Base-by-base conservation (phyloP, 2,329 filamentous ascomycete genomes). In the Westerdykella ornata region DNA sequence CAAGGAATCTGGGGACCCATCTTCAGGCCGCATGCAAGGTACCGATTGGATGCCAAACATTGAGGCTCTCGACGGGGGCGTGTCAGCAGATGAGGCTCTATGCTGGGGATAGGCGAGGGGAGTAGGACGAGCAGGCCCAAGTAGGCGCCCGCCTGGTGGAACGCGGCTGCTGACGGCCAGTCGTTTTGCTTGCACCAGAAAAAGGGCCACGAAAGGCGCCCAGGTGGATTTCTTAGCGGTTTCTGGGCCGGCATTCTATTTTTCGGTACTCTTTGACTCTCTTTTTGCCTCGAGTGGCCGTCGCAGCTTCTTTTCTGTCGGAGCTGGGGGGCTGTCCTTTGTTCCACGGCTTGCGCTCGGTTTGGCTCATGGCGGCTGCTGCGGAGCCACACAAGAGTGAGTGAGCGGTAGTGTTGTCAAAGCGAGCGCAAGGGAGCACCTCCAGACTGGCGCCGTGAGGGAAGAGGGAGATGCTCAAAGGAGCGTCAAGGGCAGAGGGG, bases 61-160 rank as follows among this genome's bases (percentile, higher is more conserved):
- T n/a, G 54, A 59, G 51, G 60, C 59, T 56, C 56, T 57, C 59
- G 54, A 59, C 56, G 55, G 53, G 52, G 54, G 57, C 56, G 68
- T 68, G 68, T 68, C 68, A 65, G 52, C 50, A 58, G 54, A 51
- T 64, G 63, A 62, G 62, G 61, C 68, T 68, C 66, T 65, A 65
- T 62, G 62, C 49, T 60, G 60, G 16, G 61, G 61, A 61, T 49
- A 52, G 56, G 57, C 54, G 53, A 52, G 54, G 62, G 45, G 45
- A 54, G 44, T 39, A 48, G 57, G 54, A 60, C 49, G 58, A 37
- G 57, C 54, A n/a, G 58, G 57, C 56, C 56, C 49, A 52, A 52
- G 56, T 67, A 65, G 54, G 59, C 65, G 64, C 65, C 65, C 63
- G 9, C 53, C 40, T 51, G 43, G 48, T 51, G 54, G 56, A 55